Conservation (phyloP, 257 asterid species). For the Jacaranda mimosifolia region DNA sequence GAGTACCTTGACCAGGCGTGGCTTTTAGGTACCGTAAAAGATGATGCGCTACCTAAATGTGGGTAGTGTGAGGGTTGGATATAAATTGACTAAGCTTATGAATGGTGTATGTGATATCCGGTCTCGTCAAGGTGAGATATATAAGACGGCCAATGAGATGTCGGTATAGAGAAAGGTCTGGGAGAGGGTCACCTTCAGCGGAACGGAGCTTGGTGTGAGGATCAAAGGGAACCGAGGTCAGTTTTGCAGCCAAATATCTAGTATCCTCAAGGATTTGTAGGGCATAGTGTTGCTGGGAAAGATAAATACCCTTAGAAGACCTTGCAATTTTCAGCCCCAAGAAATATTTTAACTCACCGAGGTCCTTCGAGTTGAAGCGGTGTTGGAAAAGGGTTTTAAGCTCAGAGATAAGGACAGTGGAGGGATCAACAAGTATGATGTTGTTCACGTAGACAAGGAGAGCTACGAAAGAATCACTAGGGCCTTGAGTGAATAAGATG, state of each 20-base stretch:
- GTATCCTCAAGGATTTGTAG: background rate
- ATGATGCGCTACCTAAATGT: no score
- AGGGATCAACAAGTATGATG: background rate
- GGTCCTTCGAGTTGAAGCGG: background rate
- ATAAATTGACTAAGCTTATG: no score
- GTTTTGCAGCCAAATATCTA: background rate
- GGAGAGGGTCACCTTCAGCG: background rate
- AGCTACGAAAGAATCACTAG: background rate
- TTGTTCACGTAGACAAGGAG: background rate
- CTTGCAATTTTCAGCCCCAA: background rate
- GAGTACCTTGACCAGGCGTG: no score
- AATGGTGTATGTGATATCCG: no score
- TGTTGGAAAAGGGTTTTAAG: no score
- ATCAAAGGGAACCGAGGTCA: background rate
- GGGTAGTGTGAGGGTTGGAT: no score
- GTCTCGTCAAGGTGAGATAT: no score
- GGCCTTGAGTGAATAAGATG: background rate
- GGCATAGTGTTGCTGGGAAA: background rate
- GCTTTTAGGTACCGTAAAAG: no score
- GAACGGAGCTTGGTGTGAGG: background rate
- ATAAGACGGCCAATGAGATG: no score
- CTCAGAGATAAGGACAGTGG: no score
- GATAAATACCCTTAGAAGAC: background rate
- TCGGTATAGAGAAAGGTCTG: no score
- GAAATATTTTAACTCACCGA: background rate